Evolutionary conservation across 768 basidiomycete genomes (phyloP).

Genomic region (Trametes sanguinea): DNA sequence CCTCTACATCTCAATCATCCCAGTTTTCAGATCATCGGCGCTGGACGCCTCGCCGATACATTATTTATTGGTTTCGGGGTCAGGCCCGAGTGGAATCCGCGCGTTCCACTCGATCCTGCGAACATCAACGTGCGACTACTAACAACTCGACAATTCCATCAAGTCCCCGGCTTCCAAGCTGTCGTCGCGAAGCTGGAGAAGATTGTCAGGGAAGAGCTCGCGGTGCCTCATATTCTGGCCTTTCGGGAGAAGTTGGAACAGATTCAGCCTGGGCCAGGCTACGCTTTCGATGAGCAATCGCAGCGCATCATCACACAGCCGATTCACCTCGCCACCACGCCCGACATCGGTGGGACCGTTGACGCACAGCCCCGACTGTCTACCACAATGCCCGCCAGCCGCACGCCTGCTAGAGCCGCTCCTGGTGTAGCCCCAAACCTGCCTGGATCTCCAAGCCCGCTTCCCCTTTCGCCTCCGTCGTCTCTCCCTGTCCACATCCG

Average conservation of each 20-base stretch:
- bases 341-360: not conserved
- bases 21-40: not conserved
- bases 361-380: not conserved
- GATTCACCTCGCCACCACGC: not conserved
- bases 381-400: not conserved
- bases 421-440: no score
- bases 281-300: not conserved
- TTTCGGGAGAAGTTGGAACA: not conserved
- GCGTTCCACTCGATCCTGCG: not conserved
- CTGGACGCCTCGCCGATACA: constrained; percentile 5
- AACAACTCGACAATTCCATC: constrained; percentile 1
- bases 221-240: not conserved
- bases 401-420: not conserved
- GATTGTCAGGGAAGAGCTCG: constrained; percentile 1
- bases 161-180: not conserved
- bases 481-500: no score
- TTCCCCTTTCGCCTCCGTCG: no score
- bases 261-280: constrained; percentile 1
- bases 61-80: constrained; percentile 7
- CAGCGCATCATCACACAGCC: not conserved
- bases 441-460: no score
- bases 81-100: constrained; percentile 9
- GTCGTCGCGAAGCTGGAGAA: not conserved
- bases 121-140: constrained; percentile 3
- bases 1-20: not conserved